Evolutionary conservation across 495 filamentous ascomycete genomes (phyloP), one percentile per base, ranked within the genome.

Genomic region (Penicillium paradoxum): DNA sequence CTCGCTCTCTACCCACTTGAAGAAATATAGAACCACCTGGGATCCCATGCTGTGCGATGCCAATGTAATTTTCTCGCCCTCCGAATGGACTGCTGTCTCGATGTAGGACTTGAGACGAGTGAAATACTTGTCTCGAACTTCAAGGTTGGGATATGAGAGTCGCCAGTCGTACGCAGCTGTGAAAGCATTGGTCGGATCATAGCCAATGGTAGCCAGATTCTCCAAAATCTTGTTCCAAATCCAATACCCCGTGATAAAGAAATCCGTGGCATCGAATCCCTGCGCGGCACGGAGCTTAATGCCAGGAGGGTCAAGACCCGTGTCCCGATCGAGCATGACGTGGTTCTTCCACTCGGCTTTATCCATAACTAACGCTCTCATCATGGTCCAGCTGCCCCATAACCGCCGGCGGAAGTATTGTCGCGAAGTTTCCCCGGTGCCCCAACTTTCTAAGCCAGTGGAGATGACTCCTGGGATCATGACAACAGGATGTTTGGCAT

Each of bases 181-280:
- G 59, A 90, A 97, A 1, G 91, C 90, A 66, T 95, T 97, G 13
- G 88, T 93, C 13, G 93, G 91, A 60, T 98, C 95, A 69, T 97
- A 97, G 17, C 93, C 95, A 53, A 98, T 86, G 2, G 87, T 91
- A 1, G 93, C 93, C 44, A 98, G 74, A 61, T 98, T 97, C 64
- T 98, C 92, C 22, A 98, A 70, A 47, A 98, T 96, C 72, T 98
- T 98, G 61, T 87, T 95, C 93, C 95, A 98, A 54, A 98, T 97
- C 93, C 93, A 98, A 69, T 98, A 98, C 8, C 86, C 85, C 25
- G 81, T 80, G 56, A 79, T 79, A 62, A 79, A 80, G 65, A 97
- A 97, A 73, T 98, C 93, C n/a, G 93, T 90, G 7, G 93, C 95
- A 68, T 98, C 93, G 64, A 98, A 98, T 4, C 93, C 93, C 68